phyloP scores from a whole-genome alignment of 495 filamentous ascomycete genomes.

The Astrothelium macrocarpum region DNA sequence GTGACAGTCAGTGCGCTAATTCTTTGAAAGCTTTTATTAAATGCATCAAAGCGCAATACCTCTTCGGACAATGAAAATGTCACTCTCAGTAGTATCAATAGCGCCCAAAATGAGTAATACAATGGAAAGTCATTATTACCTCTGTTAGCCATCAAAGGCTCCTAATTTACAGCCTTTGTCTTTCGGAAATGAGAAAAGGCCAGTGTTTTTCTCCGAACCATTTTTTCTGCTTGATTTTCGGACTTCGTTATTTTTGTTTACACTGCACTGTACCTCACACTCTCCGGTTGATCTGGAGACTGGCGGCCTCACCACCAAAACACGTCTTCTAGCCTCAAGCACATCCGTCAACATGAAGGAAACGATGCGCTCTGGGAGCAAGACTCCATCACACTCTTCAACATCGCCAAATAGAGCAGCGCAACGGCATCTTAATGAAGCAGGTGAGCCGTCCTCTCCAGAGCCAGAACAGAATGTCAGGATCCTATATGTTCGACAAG shows the following conservation, averaged over 20 bases:
- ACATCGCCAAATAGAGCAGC: neutral
- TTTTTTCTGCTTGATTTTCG: neutral
- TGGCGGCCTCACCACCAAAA: neutral
- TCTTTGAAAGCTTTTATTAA: neutral
- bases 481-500: neutral
- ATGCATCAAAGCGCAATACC: neutral
- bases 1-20: neutral
- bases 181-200: neutral
- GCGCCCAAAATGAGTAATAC: slow-evolving; percentile 18
- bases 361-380: neutral
- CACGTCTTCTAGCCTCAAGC: neutral
- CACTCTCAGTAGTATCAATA: slow-evolving; percentile 23
- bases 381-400: neutral
- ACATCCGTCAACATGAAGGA: neutral
- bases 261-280: neutral
- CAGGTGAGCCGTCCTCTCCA: neutral
- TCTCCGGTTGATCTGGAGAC: slow-evolving; percentile 1
- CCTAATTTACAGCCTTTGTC: neutral
- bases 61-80: neutral
- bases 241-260: neutral
- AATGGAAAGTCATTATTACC: neutral
- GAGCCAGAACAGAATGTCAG: neutral
- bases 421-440: neutral
- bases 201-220: neutral
- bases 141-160: neutral